Evolutionary conservation across 2,329 filamentous ascomycete species (phyloP), one percentile per base, ranked within the genome.

Genomic region (Trichoderma sp.): DNA sequence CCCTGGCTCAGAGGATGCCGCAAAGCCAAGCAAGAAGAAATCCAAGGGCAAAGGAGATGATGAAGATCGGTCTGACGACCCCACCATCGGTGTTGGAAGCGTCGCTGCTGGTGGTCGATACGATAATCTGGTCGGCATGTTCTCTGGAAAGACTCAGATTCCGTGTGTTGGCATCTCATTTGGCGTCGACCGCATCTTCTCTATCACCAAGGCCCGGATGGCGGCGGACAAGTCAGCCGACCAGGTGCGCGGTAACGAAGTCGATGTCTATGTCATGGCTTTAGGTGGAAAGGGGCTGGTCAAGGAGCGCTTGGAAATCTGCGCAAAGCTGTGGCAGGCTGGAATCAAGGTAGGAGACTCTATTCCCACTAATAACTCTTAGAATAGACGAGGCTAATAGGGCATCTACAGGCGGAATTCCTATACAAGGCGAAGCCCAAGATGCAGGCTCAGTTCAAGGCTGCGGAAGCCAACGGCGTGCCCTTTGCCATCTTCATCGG

Each of bases 231-330:
- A 88, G 76, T 89, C 89, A 73, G 88, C 87, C 71, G 88, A 89
- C 72, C 68, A 86, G 88, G 77, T 87, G 67, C 86, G 92, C 74
- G 86, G 87, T 74, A 94, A 91, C 78, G 92, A 96, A 76, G 91
- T 95, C 3, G 95, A 98, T 79, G 94, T 95, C 60, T 98, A 90
- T 82, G 92, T 98, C 78, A 98, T 98, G 94, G 94, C 94, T 0
- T 94, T 98, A 78, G 95, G 94, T 69, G 92, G 93, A 68, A 95
- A 95, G 82, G 94, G 93, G 60, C 85, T 97, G 74, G 83, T 97
- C 70, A 90, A 90, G 75, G 92, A 98, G 85, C 92, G 95, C 75
- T 95, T 98, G 90, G 85, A 90, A 30, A 88, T 98, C 47, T 91
- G 91, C 72, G 88, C 90, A 75, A 86, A 86, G 75, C 85, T 98